Conservation (phyloP, 768 basidiomycete genomes). For the Pleurotus djamor region DNA sequence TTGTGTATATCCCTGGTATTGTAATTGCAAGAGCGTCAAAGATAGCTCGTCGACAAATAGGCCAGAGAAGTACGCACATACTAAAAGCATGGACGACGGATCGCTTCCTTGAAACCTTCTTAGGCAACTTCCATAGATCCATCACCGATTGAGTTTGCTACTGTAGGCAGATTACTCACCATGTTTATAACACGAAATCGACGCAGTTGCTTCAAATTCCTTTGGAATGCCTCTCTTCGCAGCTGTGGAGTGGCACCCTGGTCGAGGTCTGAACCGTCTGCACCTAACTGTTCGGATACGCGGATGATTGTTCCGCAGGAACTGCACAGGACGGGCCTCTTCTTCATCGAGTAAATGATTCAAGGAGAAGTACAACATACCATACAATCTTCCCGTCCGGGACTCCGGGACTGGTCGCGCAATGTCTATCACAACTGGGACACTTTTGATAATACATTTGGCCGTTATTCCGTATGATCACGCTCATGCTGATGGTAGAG, state of each 20-base stretch:
- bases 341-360: no score
- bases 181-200: neutral
- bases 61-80: neutral
- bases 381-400: neutral
- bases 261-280: neutral
- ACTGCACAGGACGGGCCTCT: neutral
- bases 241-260: neutral
- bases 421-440: neutral
- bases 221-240: neutral
- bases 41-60: neutral
- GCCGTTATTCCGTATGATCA: neutral
- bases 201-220: constrained; percentile 1
- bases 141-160: no score
- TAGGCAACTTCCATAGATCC: neutral
- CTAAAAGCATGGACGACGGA: neutral
- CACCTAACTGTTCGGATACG: neutral
- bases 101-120: neutral
- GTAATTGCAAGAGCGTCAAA: neutral
- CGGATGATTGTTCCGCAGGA: constrained; percentile 1
- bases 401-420: neutral
- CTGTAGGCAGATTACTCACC: neutral
- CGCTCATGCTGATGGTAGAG: neutral
- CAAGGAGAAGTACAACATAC: no score
- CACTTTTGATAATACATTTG: neutral
- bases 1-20: neutral